Base-by-base conservation (phyloP, 495 filamentous ascomycete species). In the Tuber magnatum region DNA sequence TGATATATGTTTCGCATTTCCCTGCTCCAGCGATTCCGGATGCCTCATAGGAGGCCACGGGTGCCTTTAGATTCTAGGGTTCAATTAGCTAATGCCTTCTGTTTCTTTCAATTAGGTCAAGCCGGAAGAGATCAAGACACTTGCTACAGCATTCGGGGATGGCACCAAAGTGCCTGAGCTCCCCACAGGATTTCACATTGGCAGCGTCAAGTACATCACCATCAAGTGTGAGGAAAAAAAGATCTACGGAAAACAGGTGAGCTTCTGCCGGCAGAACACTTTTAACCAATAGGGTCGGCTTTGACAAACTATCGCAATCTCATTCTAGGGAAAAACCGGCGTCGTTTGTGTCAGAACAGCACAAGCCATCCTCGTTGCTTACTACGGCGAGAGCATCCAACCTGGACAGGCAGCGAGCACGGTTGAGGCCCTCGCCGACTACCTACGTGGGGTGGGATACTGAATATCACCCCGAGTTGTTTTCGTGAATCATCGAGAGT, bases 221-320 rank as follows among this genome's bases (percentile, higher is more conserved):
- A 86, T 92, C 84, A 90, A 88, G 76, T 88, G 90, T 69, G 91
- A 93, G 73, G 93, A 92, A 16, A 85, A 90, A 84, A 91, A 89
- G 86, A 83, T 97, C 76, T 96, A 97, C 84, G 92, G 88, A 76
- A 92, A 93, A 87, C 89, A 94, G 88, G 94, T 97, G 86, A 43
- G 24, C 35, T 43, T 20, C 69, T 16, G 18, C 40, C 42, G 24
- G 71, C 32, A 32, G 24, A 56, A 6, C 10, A 71, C 32, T 71
- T 32, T 44, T 42, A 42, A 69, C 39, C 4, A 44, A 39, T 40
- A 35, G 18, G 44, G 32, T 22, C 18, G 24, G 20, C 43, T 51
- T 72, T 18, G 28, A 35, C 28, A 65, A 35, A 18, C 56, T 2
- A 18, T 35, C 32, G 7, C 56, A 18, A 32, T n/a, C 40, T 46